Evolutionary conservation across 2,329 filamentous ascomycete species (phyloP).

Genomic region (Penicillium sp.): DNA sequence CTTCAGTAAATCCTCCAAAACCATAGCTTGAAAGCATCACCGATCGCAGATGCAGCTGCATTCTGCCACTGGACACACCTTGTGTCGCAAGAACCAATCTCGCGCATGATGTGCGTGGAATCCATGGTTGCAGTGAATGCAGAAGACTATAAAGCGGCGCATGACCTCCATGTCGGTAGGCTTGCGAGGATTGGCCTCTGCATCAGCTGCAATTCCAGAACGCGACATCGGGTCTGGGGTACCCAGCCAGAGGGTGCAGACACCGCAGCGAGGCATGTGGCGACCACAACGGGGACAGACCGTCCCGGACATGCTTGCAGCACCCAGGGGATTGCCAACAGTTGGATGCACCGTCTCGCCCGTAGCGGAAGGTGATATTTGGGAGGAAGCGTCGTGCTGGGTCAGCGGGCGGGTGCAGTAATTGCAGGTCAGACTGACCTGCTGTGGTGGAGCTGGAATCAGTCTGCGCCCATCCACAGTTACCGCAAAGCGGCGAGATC

Average conservation of each 20-base stretch:
- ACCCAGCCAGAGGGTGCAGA: constrained; percentile 62
- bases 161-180: constrained; percentile 46
- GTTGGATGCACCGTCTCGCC: constrained; percentile 38
- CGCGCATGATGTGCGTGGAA: constrained; percentile 62
- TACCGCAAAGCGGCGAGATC: constrained; percentile 53
- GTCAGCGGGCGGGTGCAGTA: constrained; percentile 60
- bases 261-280: constrained; percentile 61
- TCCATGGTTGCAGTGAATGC: constrained; percentile 61
- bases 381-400: constrained; percentile 40
- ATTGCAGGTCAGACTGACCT: constrained; percentile 58
- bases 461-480: constrained; percentile 51
- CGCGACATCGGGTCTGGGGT: constrained; percentile 54
- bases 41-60: constrained; percentile 44
- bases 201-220: constrained; percentile 36
- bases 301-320: constrained; percentile 46
- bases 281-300: constrained; percentile 61
- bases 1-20: background rate
- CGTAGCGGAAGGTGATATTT: constrained; percentile 25
- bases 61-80: constrained; percentile 41
- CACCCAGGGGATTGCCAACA: constrained; percentile 35
- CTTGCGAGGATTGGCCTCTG: constrained; percentile 26
- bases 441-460: constrained; percentile 50
- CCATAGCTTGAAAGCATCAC: constrained; percentile 14
- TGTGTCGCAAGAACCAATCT: constrained; percentile 55
- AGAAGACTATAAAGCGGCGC: constrained; percentile 58